Conservation (phyloP, 305 asterid species). For the Fraxinus sp. region DNA sequence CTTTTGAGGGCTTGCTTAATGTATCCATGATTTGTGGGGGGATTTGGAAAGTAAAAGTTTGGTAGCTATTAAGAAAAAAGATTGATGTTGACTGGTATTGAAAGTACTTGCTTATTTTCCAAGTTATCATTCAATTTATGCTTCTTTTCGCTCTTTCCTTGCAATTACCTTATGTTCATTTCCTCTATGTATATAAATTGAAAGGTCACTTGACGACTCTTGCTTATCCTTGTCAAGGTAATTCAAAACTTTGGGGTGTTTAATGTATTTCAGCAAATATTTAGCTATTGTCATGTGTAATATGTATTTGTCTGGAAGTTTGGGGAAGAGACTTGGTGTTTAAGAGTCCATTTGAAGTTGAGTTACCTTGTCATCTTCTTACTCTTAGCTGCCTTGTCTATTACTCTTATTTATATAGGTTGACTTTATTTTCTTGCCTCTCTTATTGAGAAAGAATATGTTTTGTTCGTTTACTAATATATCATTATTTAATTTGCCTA, state of each 20-base stretch:
- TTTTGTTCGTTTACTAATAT: neutral
- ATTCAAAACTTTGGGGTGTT: conserved; percentile 22
- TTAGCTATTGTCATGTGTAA: conserved; percentile 15
- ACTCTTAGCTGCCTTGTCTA: conserved; percentile 1
- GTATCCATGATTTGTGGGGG: neutral
- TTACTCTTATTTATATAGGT: neutral
- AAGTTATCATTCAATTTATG: conserved; percentile 12
- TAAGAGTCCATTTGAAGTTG: neutral
- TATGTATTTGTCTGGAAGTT: conserved; percentile 9
- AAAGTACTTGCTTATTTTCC: conserved; percentile 13
- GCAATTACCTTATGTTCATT: neutral
- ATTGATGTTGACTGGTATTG: conserved; percentile 11
- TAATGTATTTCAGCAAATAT: neutral
- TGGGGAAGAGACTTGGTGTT: neutral
- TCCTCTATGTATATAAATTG: neutral
- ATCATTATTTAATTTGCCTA: neutral
- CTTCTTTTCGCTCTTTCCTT: neutral
- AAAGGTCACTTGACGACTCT: neutral
- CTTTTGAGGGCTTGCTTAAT: neutral
- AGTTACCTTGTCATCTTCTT: conserved; percentile 13
- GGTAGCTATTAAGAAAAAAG: neutral
- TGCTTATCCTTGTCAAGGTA: neutral
- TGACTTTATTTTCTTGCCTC: neutral
- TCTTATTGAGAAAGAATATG: neutral
- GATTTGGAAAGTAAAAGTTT: neutral